Evolutionary conservation across 2,329 filamentous ascomycete species (phyloP).

Genomic region (Exophiala calicioides): DNA sequence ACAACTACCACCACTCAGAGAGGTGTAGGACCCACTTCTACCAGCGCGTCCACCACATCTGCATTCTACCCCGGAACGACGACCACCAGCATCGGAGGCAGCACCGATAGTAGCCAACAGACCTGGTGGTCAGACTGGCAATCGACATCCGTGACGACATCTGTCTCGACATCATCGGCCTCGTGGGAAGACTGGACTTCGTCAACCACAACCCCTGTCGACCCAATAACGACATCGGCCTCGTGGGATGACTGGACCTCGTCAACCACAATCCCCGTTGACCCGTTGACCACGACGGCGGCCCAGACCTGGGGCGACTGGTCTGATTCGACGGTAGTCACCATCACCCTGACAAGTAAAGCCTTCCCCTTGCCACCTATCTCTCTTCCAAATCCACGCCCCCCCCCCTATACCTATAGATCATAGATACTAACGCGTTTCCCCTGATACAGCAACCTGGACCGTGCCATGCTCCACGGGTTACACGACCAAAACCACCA

Average conservation of each 20-base stretch:
- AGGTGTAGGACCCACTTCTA: too few species aligned
- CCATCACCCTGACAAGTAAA: conserved; percentile 10
- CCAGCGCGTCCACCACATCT: too few species aligned
- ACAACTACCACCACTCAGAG: not conserved
- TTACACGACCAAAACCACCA: conserved; percentile 16
- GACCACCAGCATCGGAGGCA: too few species aligned
- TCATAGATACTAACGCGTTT: not conserved
- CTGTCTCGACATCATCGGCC: not conserved
- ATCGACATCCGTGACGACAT: too few species aligned
- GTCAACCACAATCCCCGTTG: not conserved
- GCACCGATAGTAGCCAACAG: too few species aligned
- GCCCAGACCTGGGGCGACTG: conserved; percentile 9
- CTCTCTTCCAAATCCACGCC: not conserved
- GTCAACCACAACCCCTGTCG: not conserved
- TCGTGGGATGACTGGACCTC: not conserved
- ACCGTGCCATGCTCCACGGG: conserved; percentile 16
- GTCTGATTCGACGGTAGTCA: not conserved
- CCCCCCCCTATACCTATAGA: not conserved
- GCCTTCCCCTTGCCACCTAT: not conserved
- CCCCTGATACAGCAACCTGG: conserved; percentile 8
- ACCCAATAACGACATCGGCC: not conserved
- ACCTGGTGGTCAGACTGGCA: too few species aligned
- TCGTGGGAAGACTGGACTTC: conserved; percentile 4
- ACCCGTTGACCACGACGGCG: not conserved
- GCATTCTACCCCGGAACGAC: too few species aligned